Evolutionary conservation across 305 asterid species (phyloP), one percentile per base, ranked within the genome.

Genomic region (Fraxinus ornus): DNA sequence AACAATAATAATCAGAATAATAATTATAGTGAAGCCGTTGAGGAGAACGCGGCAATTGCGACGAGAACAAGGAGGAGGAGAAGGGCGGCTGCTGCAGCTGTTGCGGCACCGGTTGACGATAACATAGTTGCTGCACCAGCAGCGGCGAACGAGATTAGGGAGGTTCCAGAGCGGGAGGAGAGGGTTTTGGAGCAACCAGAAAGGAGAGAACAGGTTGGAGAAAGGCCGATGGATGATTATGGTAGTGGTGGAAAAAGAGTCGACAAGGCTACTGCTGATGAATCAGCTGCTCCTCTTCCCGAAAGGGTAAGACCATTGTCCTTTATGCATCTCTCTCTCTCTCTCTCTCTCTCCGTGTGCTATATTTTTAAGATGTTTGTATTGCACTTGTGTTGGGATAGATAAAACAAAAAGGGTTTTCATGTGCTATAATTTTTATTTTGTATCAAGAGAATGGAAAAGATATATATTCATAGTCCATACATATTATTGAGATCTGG

Each of bases 41-140:
- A 83, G 84, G 94, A 88, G 60, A 88, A 87, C 88, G 90, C 88
- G 82, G 94, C 91, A 60, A 93, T 93, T 77, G 97, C 97, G 12
- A 88, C 94, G 21, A 88, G 97, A 76, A 93, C 96, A 3, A 87
- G 95, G 88, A 86, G 93, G 85, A 90, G 93, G 82, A 88, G 86
- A 71, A 91, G 90, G 74, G 97, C 91, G 78, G 93, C 92, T 26
- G 94, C 88, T 0, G 93, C 83, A 30, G 92, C 84, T 24, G 89
- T 79, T 60, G 88, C 81, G 10, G 82, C 80, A 81, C 89, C 89
- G 2, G 90, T 87, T 79, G 94, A 83, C 86, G 92, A 82, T 36
- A 89, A 88, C 37, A 73, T 88, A 88, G 92, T 83, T 78, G 86
- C 74, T 78, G 91, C 86, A 28, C 89, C 83, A 70, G 89, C 76